Conservation (phyloP, 345 rosid genomes). For the rapeseed (Brassica napus) region DNA sequence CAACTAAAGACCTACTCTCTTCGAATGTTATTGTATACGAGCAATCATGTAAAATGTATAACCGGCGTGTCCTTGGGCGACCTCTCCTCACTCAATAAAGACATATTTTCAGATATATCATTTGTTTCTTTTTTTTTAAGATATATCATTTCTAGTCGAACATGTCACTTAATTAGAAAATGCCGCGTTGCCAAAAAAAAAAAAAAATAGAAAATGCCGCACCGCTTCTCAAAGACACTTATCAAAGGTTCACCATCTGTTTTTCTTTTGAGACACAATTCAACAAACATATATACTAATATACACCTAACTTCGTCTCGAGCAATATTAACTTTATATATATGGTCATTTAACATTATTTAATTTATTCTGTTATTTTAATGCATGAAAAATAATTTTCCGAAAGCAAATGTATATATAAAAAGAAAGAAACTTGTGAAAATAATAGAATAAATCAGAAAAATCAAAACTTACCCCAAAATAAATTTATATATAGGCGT, state of each 20-base stretch:
- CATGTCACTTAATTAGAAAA: neutral
- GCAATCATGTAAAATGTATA: neutral
- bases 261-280: neutral
- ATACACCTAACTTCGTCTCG: neutral
- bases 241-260: neutral
- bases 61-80: neutral
- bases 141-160: neutral
- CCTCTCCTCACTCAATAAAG: neutral
- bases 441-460: neutral
- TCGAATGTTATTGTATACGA: neutral
- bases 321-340: neutral
- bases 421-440: neutral
- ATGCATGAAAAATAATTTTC: neutral
- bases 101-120: neutral
- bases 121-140: neutral
- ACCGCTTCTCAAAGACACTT: neutral
- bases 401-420: neutral
- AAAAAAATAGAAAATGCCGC: neutral
- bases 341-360: neutral
- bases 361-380: neutral
- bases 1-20: neutral
- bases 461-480: neutral
- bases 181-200: neutral
- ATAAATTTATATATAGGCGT: neutral
- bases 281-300: neutral